A percentile compares a stretch with the other conserved stretches of the same genome.
These are phyloP conservation scores for Petunia secreta DNA, from an alignment of 257 asterid genomes.

Conservation along the genomic window DNA sequence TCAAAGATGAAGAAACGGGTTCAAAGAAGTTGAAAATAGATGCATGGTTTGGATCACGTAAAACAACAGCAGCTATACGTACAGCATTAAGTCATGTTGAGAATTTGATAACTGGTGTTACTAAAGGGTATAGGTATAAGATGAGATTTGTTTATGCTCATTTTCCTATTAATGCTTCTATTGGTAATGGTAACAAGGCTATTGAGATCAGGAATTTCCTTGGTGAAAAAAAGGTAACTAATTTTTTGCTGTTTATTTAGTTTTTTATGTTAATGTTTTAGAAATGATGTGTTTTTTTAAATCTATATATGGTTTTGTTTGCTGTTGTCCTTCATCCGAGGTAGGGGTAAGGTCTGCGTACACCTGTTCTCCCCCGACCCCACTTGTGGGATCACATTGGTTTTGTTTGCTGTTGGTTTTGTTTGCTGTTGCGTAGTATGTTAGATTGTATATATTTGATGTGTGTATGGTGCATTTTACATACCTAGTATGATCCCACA, in stretches of 20 bases:
- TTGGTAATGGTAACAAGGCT: constrained; percentile 5
- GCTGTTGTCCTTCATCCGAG: too few relatives aligned
- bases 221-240: constrained; percentile 10
- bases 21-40: neutral
- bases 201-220: constrained; percentile 24
- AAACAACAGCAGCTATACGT: constrained; percentile 8
- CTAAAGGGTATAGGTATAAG: constrained; percentile 13
- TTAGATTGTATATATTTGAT: too few relatives aligned
- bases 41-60: constrained; percentile 25
- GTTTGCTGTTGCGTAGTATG: neutral
- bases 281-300: neutral
- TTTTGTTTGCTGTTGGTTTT: too few relatives aligned
- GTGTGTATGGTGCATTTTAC: neutral
- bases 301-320: too few relatives aligned
- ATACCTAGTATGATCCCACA: neutral
- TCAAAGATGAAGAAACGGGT: constrained; percentile 17
- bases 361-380: too few relatives aligned
- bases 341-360: too few relatives aligned
- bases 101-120: constrained; percentile 17
- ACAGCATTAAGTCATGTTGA: constrained; percentile 20
- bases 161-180: constrained; percentile 22
- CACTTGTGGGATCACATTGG: too few relatives aligned
- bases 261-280: neutral
- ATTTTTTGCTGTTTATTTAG: neutral
- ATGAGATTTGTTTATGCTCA: constrained; percentile 23